Conservation (phyloP, 2,329 filamentous ascomycete genomes). For the Parafenestella ontariensis region DNA sequence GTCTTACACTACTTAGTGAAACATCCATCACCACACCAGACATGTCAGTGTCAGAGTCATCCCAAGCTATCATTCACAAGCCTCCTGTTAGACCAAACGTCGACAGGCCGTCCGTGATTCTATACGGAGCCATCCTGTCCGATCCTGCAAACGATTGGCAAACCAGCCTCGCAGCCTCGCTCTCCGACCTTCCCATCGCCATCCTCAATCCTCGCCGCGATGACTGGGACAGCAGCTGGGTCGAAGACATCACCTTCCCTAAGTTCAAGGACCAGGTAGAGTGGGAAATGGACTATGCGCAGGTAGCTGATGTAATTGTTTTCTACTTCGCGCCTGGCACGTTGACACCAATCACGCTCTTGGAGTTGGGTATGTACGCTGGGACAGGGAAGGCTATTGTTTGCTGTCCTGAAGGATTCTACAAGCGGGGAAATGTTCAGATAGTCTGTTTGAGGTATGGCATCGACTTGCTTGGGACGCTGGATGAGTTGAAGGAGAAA, state of each 20-base stretch:
- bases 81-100: conserved; percentile 26
- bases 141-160: conserved; percentile 59
- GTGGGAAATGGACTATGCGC: conserved; percentile 68
- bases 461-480: conserved; percentile 53
- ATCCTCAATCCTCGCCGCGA: conserved; percentile 64
- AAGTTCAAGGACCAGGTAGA: conserved; percentile 64
- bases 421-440: conserved; percentile 68
- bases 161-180: conserved; percentile 47
- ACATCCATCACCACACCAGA: not conserved
- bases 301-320: conserved; percentile 61
- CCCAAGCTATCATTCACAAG: conserved; percentile 28
- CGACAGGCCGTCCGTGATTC: conserved; percentile 57
- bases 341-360: conserved; percentile 62
- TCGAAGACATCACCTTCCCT: conserved; percentile 57
- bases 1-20: not conserved
- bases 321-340: conserved; percentile 63
- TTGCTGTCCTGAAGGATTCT: conserved; percentile 61
- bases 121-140: conserved; percentile 63
- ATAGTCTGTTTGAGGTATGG: conserved; percentile 58
- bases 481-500: conserved; percentile 49
- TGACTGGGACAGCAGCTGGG: conserved; percentile 67
- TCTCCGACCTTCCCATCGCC: conserved; percentile 56
- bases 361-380: conserved; percentile 66
- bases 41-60: conserved; percentile 16
- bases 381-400: conserved; percentile 57